Evolutionary conservation across 208 protist genomes (phyloP).

Genomic region (Phytomonas sp.): DNA sequence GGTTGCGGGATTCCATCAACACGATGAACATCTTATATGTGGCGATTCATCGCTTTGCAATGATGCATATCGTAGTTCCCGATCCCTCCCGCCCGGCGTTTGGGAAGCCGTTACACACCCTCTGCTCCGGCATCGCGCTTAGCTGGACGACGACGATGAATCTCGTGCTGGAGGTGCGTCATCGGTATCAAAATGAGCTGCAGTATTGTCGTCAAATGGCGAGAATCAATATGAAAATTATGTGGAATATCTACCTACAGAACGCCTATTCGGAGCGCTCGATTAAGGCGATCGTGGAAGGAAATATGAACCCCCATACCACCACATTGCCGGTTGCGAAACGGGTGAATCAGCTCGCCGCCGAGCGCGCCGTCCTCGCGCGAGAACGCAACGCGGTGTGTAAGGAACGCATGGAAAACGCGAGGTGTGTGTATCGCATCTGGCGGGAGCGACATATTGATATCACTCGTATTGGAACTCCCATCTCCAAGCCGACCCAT

Average conservation of each 20-base stretch:
- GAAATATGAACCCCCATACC: conserved; percentile 49
- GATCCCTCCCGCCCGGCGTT: conserved; percentile 37
- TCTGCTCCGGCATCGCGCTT: conserved; percentile 54
- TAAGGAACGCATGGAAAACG: conserved; percentile 61
- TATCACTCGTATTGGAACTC: conserved; percentile 14
- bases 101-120: conserved; percentile 30
- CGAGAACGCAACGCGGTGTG: conserved; percentile 31
- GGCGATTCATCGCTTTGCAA: conserved; percentile 48
- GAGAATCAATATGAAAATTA: conserved; percentile 31
- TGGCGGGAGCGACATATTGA: conserved; percentile 75
- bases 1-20: conserved; percentile 55
- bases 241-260: conserved; percentile 67
- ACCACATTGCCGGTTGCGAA: conserved; percentile 48
- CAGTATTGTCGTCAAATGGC: conserved; percentile 41
- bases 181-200: conserved; percentile 46
- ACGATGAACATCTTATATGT: conserved; percentile 61
- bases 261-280: conserved; percentile 54
- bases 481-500: background rate
- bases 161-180: conserved; percentile 49
- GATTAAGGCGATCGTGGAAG: conserved; percentile 41
- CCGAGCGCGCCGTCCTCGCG: conserved; percentile 30
- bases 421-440: conserved; percentile 68
- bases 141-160: conserved; percentile 48
- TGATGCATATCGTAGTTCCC: conserved; percentile 26
- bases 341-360: conserved; percentile 52